These are phyloP conservation scores for Cyclocybe aegerita DNA, from an alignment of 768 basidiomycete species.

Conservation along the genomic window DNA sequence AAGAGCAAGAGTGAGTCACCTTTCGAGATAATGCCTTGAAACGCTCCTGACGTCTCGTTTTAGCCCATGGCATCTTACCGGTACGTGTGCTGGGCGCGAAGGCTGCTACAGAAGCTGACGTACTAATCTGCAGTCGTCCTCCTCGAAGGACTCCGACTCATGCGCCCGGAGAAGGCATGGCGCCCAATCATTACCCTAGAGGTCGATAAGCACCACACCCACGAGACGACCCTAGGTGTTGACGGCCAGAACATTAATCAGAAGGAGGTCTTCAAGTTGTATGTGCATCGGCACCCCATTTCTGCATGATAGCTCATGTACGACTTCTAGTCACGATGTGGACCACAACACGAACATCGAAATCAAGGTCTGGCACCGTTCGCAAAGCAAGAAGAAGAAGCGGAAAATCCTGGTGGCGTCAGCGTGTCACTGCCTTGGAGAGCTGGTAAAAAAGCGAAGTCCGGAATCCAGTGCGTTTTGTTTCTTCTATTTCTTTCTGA, in stretches of 20 bases:
- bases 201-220: slow-evolving; percentile 47
- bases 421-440: slow-evolving; percentile 48
- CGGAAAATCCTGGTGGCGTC: slow-evolving; percentile 56
- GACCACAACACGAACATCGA: slow-evolving; percentile 41
- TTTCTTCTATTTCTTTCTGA: neutral
- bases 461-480: slow-evolving; percentile 40
- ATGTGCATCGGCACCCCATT: slow-evolving; percentile 21
- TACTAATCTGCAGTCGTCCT: slow-evolving; percentile 34
- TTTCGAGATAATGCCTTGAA: too few relatives aligned
- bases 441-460: slow-evolving; percentile 50
- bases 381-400: slow-evolving; percentile 66
- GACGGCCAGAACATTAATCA: slow-evolving; percentile 74
- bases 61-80: slow-evolving; percentile 34
- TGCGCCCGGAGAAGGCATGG: slow-evolving; percentile 67
- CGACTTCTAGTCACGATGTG: slow-evolving; percentile 35
- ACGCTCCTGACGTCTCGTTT: neutral
- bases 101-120: neutral
- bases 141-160: slow-evolving; percentile 41
- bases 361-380: slow-evolving; percentile 56
- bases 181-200: slow-evolving; percentile 62
- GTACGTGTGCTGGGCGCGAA: slow-evolving; percentile 12
- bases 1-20: too few relatives aligned
- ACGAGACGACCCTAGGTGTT: slow-evolving; percentile 59
- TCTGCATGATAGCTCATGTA: neutral
- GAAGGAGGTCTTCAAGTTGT: slow-evolving; percentile 55